Conservation (phyloP, 2,329 filamentous ascomycete species). For the Diaporthe humulicola region DNA sequence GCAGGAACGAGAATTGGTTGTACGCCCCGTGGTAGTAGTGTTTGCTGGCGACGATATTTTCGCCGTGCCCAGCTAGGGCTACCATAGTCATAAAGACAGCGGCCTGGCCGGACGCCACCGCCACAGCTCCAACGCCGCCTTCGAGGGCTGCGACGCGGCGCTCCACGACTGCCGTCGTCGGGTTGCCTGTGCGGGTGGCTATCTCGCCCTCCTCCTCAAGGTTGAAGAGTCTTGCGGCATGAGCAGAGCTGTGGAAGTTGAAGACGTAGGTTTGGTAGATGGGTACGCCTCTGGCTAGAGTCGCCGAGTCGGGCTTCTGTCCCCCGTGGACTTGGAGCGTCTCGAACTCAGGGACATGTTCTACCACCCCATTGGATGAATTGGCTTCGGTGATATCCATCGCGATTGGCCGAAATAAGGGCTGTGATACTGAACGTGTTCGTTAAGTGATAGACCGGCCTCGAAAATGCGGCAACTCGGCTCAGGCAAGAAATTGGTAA, state of each 20-base stretch:
- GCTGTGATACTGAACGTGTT: not conserved
- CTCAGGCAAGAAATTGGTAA: not conserved
- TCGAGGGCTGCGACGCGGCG: conserved; percentile 74
- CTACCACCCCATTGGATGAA: not conserved
- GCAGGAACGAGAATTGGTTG: conserved; percentile 38
- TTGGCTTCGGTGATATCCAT: not conserved
- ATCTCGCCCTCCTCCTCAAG: conserved; percentile 32
- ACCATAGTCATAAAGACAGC: conserved; percentile 23
- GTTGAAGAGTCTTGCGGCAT: conserved; percentile 28
- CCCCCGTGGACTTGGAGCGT: conserved; percentile 71
- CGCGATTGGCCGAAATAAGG: not conserved
- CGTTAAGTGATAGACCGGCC: not conserved
- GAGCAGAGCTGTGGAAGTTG: conserved; percentile 58
- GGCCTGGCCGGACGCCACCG: conserved; percentile 4
- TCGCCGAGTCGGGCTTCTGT: conserved; percentile 72
- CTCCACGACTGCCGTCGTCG: conserved; percentile 55
- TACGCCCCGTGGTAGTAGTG: conserved; percentile 59
- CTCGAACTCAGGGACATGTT: conserved; percentile 55
- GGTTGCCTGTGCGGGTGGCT: conserved; percentile 26
- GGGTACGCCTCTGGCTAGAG: conserved; percentile 76
- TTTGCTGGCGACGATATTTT: not conserved
- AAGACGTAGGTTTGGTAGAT: conserved; percentile 79
- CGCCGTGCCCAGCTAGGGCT: not conserved
- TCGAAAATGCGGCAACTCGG: not conserved
- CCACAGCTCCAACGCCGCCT: conserved; percentile 45